Conservation (phyloP, 805 yeast genomes). For the Myxozyma melibiosi region DNA sequence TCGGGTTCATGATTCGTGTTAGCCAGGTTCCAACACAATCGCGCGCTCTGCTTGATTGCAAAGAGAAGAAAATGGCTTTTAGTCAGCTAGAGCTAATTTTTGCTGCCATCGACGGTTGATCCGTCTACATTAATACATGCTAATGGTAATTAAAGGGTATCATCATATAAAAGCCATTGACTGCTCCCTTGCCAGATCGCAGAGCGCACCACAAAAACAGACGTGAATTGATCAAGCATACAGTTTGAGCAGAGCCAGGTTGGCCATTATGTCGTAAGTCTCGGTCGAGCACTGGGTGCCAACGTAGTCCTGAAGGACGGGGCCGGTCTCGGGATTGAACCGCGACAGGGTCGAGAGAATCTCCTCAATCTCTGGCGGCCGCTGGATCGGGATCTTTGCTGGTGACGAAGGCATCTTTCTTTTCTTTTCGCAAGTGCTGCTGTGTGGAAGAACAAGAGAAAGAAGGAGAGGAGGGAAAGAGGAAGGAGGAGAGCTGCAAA, state of each 20-base stretch:
- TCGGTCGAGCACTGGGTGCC: slow-evolving; percentile 44
- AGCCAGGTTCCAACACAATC: neutral
- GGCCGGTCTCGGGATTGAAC: slow-evolving; percentile 49
- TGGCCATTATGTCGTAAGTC: slow-evolving; percentile 46
- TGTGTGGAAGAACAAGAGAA: neutral
- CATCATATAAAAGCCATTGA: slow-evolving; percentile 14
- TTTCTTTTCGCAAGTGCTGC: neutral
- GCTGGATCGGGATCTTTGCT: slow-evolving; percentile 40
- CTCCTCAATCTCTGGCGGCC: slow-evolving; percentile 48
- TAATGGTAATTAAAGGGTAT: slow-evolving; percentile 20
- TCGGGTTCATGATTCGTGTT: neutral
- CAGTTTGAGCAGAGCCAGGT: slow-evolving; percentile 51
- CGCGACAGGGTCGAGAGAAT: slow-evolving; percentile 49
- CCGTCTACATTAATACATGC: slow-evolving; percentile 34
- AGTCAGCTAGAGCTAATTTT: slow-evolving; percentile 34
- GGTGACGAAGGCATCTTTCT: slow-evolving; percentile 16
- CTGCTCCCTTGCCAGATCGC: neutral
- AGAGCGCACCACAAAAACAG: neutral
- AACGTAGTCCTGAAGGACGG: slow-evolving; percentile 51
- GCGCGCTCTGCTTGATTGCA: neutral
- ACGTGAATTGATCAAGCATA: slow-evolving; percentile 28
- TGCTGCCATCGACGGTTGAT: slow-evolving; percentile 29
- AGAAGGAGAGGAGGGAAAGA: neutral
- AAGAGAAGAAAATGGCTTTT: neutral
- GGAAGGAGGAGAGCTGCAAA: neutral